A percentile compares a stretch with the other conserved stretches of the same genome.
These are phyloP conservation scores for Favolaschia claudopus DNA, from an alignment of 768 basidiomycete species.

Conservation along the genomic window DNA sequence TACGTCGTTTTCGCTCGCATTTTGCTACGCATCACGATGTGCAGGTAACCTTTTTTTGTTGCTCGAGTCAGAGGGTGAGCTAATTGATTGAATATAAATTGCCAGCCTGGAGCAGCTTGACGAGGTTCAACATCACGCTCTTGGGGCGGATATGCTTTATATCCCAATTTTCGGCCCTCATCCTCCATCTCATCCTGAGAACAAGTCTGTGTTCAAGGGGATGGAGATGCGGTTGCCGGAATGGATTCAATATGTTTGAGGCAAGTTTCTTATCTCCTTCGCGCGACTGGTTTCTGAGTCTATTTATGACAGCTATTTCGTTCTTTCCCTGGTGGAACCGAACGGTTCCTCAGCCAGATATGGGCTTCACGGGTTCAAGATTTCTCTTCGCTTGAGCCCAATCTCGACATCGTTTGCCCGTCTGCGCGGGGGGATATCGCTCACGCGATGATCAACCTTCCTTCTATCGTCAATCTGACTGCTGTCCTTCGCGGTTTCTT, in stretches of 20 bases:
- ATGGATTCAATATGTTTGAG: too few relatives aligned
- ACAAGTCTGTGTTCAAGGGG: neutral
- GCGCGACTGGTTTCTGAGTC: neutral
- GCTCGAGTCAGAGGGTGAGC: neutral
- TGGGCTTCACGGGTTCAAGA: neutral
- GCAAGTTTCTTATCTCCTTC: too few relatives aligned
- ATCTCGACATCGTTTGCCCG: neutral
- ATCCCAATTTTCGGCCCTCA: neutral
- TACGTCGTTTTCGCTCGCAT: neutral
- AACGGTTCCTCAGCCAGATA: neutral
- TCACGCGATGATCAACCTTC: neutral
- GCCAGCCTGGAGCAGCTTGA: neutral
- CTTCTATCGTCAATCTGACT: neutral
- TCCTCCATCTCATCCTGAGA: neutral
- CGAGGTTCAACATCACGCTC: neutral
- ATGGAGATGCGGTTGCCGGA: neutral
- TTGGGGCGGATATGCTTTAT: neutral
- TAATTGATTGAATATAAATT: neutral
- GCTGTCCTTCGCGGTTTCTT: neutral
- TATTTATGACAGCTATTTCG: constrained; percentile 1
- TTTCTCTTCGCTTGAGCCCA: neutral
- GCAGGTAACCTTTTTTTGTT: neutral
- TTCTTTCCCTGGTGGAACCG: neutral
- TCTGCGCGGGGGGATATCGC: neutral
- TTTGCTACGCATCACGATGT: neutral